A percentile compares a stretch with the other conserved stretches of the same genome.
These are phyloP conservation scores for Mycena capillaripes DNA, from an alignment of 768 basidiomycete genomes.

Conservation along the genomic window DNA sequence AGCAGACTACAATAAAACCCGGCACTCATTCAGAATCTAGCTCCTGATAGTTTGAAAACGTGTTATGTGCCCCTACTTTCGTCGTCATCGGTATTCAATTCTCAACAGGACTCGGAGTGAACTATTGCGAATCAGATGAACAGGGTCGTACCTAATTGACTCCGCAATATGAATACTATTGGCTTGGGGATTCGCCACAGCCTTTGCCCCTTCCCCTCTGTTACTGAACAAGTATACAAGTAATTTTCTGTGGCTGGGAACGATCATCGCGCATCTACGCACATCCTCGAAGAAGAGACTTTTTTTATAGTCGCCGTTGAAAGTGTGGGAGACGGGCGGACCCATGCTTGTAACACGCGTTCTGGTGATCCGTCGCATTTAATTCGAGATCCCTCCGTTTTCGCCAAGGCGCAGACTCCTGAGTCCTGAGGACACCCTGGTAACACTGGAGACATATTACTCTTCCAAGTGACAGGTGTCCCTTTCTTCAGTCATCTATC, in stretches of 20 bases:
- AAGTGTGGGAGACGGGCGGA: background rate
- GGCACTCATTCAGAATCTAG: too few species aligned
- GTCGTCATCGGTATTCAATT: background rate
- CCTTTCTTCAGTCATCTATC: background rate
- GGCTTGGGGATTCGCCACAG: background rate
- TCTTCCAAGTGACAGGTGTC: slow-evolving; percentile 3
- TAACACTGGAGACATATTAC: background rate
- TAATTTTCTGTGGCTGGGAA: background rate
- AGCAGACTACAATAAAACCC: background rate
- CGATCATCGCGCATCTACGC: background rate
- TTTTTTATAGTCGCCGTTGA: background rate
- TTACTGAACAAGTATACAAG: background rate
- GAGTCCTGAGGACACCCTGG: background rate
- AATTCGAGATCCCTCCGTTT: background rate
- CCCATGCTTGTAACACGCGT: slow-evolving; percentile 17
- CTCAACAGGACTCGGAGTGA: too few species aligned
- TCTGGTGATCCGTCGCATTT: slow-evolving; percentile 10
- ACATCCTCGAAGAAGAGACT: background rate
- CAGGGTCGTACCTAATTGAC: background rate
- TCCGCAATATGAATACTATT: background rate
- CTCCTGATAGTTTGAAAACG: background rate
- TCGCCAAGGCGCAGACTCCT: background rate
- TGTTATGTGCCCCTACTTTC: background rate
- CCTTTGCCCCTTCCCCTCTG: too few species aligned
- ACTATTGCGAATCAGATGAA: background rate